These are phyloP conservation scores for Venturia pyrina DNA, from an alignment of 2,329 filamentous ascomycete genomes.

Conservation along the genomic window DNA sequence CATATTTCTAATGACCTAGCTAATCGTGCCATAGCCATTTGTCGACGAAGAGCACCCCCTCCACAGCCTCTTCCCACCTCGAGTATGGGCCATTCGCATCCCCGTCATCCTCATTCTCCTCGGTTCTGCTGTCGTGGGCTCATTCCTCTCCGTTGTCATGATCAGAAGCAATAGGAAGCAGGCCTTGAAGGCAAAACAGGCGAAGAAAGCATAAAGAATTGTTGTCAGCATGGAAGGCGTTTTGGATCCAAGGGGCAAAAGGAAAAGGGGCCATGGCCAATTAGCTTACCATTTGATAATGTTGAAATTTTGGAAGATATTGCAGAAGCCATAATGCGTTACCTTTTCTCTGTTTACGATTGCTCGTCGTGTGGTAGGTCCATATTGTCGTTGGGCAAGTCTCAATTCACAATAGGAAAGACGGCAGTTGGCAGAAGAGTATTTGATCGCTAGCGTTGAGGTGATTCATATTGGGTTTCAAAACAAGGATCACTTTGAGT, in stretches of 20 bases:
- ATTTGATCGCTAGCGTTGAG: too few relatives aligned
- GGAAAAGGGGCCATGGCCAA: background rate
- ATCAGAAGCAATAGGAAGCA: constrained; percentile 98
- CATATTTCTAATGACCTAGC: background rate
- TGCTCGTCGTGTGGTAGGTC: background rate
- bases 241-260: background rate
- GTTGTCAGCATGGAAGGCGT: background rate
- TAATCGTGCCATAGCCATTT: constrained; percentile 59
- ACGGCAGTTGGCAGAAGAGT: background rate
- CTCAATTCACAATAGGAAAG: background rate
- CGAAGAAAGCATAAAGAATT: constrained; percentile 45
- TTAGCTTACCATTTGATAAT: background rate
- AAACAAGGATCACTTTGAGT: too few relatives aligned
- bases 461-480: too few relatives aligned
- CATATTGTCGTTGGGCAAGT: too few relatives aligned
- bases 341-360: background rate
- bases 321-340: background rate
- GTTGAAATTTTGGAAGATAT: background rate
- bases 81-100: constrained; percentile 97
- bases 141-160: constrained; percentile 95
- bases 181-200: constrained; percentile 82
- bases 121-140: constrained; percentile 85
- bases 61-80: constrained; percentile 89
- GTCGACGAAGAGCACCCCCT: constrained; percentile 91
- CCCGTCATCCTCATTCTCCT: constrained; percentile 93